Evolutionary conservation across 768 basidiomycete genomes (phyloP), one percentile per base, ranked within the genome.

Genomic region (Boletus eberwhitei): DNA sequence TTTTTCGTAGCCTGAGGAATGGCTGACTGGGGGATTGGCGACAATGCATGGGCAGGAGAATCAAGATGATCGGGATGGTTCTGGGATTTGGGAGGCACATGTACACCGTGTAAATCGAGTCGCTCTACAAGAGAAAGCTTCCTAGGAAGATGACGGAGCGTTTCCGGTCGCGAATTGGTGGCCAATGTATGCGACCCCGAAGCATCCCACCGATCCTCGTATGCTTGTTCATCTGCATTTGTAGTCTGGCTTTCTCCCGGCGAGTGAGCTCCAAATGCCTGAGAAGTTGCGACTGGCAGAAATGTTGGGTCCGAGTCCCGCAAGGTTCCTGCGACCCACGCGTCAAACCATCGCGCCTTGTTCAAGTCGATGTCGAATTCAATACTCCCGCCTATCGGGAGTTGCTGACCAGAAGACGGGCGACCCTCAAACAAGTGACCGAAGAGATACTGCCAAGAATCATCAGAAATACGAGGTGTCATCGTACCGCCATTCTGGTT

Each of bases 281-380:
- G 65, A 26, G 78, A 65, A 39, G 69, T 65, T 8, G 70, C 70
- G 31, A 75, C 72, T 35, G 75, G 67, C 26, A 74, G 66, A 36
- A 72, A 62, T 58, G 37, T 80, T 75, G 57, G 78, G 63, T 49
- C 72, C 59, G 19, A 73, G 70, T 51, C 79, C 67, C n/a, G 79
- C 70, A 35, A 76, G 69, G 44, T 82, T 53, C 88, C 75, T 2
- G 79, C 74, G 21, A 84, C 55, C 89, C 90, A 96, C 0, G 83
- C 73, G 17, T 82, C 73, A 61, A 85, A 89, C 93, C 93, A 95
- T 29, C 82, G 79, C 17, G 93, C 93, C 57, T 83, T 80, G 35
- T 76, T 74, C 43, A 81, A 55, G 72, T 95, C 93, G 43, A 95
- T 80, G 70, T 95, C 93, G 67, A 95, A 93, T 71, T 95, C 92